A percentile compares a stretch with the other conserved stretches of the same genome.
Evolutionary conservation across 75 land plant species (phyloP).

Genomic region (Gnetum montanum): DNA sequence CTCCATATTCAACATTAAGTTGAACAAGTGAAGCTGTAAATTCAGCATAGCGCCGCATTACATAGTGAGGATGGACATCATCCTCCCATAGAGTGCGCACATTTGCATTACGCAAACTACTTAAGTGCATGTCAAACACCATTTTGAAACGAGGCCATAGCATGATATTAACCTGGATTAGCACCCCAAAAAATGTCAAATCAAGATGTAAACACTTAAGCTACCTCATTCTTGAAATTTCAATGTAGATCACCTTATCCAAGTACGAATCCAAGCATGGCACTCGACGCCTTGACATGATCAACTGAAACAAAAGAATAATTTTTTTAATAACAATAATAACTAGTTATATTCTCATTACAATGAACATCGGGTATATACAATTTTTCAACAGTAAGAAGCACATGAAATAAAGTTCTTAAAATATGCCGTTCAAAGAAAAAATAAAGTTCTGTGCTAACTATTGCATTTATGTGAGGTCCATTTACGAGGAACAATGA

Average conservation of each 20-base stretch:
- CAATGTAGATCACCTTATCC: conserved; percentile 91
- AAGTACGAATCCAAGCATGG: conserved; percentile 97
- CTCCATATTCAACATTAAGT: conserved; percentile 88
- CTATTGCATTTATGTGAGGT: too few species aligned
- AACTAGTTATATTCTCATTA: too few species aligned
- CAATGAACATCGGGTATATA: too few species aligned
- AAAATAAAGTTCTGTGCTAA: too few species aligned
- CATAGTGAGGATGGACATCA: conserved; percentile 98
- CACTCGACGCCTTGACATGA: conserved; percentile 89
- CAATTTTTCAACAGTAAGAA: too few species aligned
- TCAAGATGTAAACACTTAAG: too few species aligned
- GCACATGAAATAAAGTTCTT: too few species aligned
- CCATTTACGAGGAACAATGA: too few species aligned
- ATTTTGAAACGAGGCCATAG: conserved; percentile 99
- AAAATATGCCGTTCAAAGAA: too few species aligned
- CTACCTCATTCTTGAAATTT: too few species aligned
- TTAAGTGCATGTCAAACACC: conserved; percentile 98
- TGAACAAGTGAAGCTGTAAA: conserved; percentile 95
- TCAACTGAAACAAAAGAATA: conserved; percentile 52
- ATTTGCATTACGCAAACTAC: conserved; percentile 91
- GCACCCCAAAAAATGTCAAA: too few species aligned
- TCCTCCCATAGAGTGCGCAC: conserved; percentile 91
- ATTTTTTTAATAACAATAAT: too few species aligned
- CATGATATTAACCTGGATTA: conserved; percentile 74
- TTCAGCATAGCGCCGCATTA: conserved; percentile 97